phyloP scores from a whole-genome alignment of 1,284 basidiomycete species.

The Mycosarcoma maydis region DNA sequence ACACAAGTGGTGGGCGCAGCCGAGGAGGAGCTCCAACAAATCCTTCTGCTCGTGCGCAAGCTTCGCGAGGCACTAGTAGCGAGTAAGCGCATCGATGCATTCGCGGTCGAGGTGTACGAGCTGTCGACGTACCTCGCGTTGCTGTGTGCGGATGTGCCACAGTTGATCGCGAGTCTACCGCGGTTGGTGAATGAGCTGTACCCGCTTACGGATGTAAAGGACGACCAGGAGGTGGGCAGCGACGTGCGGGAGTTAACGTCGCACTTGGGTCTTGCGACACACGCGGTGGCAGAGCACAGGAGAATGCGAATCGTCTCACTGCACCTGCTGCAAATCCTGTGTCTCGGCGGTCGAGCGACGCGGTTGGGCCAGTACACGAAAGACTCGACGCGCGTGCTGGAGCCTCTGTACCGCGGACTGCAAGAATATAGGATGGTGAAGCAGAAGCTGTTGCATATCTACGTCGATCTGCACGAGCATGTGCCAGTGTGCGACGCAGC shows the following conservation, averaged over 20 bases:
- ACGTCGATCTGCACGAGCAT: not conserved
- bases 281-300: not conserved
- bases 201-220: not conserved
- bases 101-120: constrained; percentile 41
- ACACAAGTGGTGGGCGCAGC: not conserved
- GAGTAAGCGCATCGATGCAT: constrained; percentile 20
- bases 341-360: constrained; percentile 24
- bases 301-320: constrained; percentile 6
- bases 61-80: constrained; percentile 39
- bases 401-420: constrained; percentile 6
- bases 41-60: constrained; percentile 35
- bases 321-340: constrained; percentile 26
- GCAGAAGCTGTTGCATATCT: not conserved
- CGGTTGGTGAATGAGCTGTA: constrained; percentile 33
- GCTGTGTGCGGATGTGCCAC: constrained; percentile 22
- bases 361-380: constrained; percentile 25
- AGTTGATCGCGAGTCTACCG: constrained; percentile 26
- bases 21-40: constrained; percentile 32
- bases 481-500: constrained; percentile 16
- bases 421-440: constrained; percentile 6
- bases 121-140: constrained; percentile 14
- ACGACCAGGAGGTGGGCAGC: not conserved
- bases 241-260: not conserved
- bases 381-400: not conserved
- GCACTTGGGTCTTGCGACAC: not conserved